Conservation (phyloP, 352 stramenopile species). For the Globisporangium nunn region DNA sequence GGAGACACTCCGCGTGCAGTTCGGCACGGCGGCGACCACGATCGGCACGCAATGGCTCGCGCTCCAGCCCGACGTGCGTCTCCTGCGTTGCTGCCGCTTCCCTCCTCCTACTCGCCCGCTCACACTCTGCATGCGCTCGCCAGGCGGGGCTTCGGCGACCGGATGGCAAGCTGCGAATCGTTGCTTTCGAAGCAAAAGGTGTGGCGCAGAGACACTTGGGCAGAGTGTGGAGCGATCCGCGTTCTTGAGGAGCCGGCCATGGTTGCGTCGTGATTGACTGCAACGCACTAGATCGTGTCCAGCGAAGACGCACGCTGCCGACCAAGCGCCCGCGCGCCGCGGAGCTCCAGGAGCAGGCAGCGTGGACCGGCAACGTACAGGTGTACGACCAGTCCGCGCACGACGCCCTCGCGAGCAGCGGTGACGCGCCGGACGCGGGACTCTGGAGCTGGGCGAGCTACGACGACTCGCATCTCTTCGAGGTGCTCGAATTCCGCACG, state of each 20-base stretch:
- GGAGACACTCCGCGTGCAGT: constrained; percentile 66
- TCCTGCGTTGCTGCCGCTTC: background rate
- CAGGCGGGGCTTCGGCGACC: constrained; percentile 20
- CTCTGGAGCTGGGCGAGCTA: constrained; percentile 61
- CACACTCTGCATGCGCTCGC: too few species aligned
- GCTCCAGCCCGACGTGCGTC: constrained; percentile 29
- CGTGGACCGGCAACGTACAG: constrained; percentile 48
- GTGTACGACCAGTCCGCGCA: constrained; percentile 48
- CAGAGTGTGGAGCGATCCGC: too few species aligned
- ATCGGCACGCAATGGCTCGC: constrained; percentile 55
- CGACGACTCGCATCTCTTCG: constrained; percentile 47
- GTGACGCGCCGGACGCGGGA: constrained; percentile 10
- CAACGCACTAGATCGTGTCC: constrained; percentile 27
- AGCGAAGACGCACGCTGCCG: background rate
- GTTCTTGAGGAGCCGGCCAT: too few species aligned
- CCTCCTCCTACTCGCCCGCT: background rate
- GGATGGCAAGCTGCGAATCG: constrained; percentile 34
- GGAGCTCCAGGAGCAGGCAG: constrained; percentile 21
- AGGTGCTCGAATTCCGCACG: constrained; percentile 68
- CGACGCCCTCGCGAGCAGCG: constrained; percentile 6
- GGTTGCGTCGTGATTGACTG: background rate
- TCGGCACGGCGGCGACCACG: constrained; percentile 58
- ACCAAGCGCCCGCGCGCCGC: constrained; percentile 11
- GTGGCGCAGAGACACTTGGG: background rate
- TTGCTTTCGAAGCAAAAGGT: constrained; percentile 79